phyloP scores from a whole-genome alignment of 352 stramenopile genomes.

The Globisporangium paddicum region DNA sequence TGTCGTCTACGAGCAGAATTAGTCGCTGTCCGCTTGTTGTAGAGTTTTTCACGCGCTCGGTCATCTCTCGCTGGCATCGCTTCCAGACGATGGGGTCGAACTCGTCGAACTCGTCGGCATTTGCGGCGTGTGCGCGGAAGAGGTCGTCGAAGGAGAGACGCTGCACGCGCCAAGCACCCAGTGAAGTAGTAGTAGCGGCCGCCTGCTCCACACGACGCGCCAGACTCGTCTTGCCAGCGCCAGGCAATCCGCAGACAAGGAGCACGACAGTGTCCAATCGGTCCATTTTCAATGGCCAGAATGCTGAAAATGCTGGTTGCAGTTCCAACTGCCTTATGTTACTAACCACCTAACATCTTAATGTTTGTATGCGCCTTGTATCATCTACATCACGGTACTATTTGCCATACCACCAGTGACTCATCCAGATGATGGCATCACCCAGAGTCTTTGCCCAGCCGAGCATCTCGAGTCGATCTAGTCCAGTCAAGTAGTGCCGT shows the following conservation, averaged over 20 bases:
- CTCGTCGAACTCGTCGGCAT: background rate
- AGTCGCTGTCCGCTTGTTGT: conserved; percentile 10
- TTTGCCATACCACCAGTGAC: no score
- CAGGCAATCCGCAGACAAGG: conserved; percentile 59
- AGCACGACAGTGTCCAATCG: conserved; percentile 24
- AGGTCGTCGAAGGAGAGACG: conserved; percentile 60
- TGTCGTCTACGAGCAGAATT: conserved; percentile 66
- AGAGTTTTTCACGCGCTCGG: conserved; percentile 12
- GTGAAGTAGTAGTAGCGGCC: background rate
- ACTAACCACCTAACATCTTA: background rate
- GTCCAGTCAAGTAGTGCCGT: background rate
- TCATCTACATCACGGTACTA: background rate
- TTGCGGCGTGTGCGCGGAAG: conserved; percentile 13
- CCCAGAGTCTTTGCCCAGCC: background rate
- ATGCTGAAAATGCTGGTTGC: background rate
- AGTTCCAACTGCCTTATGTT: background rate
- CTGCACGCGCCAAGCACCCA: conserved; percentile 17
- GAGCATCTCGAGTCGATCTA: background rate
- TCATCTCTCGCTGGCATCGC: conserved; percentile 43
- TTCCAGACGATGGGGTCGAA: conserved; percentile 62
- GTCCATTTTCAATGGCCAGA: background rate
- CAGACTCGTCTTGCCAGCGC: conserved; percentile 66
- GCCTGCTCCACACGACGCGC: background rate
- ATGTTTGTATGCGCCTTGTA: background rate
- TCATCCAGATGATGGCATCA: no score